These are phyloP conservation scores for Peronospora tabacina DNA, from an alignment of 352 stramenopile genomes.

Conservation along the genomic window DNA sequence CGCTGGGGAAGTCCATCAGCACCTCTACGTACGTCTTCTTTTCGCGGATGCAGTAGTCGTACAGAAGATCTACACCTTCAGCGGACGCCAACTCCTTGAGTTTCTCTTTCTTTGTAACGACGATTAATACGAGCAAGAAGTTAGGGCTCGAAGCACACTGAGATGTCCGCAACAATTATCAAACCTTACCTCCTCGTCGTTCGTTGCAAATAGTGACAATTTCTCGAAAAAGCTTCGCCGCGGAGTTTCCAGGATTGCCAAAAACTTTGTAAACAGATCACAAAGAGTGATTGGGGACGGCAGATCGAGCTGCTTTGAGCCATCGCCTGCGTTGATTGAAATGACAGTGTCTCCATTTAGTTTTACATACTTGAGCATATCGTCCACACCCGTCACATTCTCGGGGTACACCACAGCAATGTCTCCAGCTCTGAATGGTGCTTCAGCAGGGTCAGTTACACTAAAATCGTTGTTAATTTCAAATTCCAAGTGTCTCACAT, in stretches of 20 bases:
- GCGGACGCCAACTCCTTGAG: conserved; percentile 83
- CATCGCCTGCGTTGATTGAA: conserved; percentile 42
- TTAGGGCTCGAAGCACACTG: not conserved
- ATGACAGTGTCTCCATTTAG: conserved; percentile 33
- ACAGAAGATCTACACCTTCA: conserved; percentile 87
- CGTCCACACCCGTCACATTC: conserved; percentile 59
- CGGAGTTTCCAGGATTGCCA: conserved; percentile 84
- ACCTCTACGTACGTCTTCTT: conserved; percentile 87
- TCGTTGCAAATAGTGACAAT: conserved; percentile 70
- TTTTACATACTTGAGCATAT: conserved; percentile 54
- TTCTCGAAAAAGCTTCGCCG: conserved; percentile 84
- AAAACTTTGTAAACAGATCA: conserved; percentile 75
- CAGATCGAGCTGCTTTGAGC: conserved; percentile 39
- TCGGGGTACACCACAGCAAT: conserved; percentile 76
- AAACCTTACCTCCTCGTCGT: conserved; percentile 66
- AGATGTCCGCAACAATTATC: not conserved
- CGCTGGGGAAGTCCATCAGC: conserved; percentile 81
- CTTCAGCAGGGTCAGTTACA: not conserved
- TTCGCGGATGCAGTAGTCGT: conserved; percentile 90
- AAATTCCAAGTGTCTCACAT: conserved; percentile 75
- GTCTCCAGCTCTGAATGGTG: conserved; percentile 52
- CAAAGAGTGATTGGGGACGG: conserved; percentile 44
- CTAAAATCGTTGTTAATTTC: conserved; percentile 24
- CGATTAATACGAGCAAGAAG: conserved; percentile 2
- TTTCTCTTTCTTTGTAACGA: conserved; percentile 71